Conservation (phyloP, 352 stramenopile genomes). For the Globisporangium spinosum region DNA sequence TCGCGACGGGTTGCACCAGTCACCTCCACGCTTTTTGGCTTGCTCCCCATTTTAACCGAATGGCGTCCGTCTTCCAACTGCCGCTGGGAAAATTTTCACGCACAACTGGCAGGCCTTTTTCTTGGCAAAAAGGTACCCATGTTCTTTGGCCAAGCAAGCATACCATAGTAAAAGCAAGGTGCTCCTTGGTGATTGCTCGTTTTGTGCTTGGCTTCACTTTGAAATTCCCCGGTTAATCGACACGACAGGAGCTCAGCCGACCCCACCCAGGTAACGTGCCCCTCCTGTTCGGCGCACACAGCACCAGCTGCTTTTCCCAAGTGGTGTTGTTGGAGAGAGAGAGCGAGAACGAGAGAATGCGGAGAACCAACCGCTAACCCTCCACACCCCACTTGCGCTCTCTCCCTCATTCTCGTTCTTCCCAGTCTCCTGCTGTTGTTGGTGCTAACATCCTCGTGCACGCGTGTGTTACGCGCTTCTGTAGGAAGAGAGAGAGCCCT, state of each 20-base stretch:
- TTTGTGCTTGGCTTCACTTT: slow-evolving; percentile 5
- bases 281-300: neutral
- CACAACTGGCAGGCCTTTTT: neutral
- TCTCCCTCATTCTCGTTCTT: slow-evolving; percentile 5
- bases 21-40: neutral
- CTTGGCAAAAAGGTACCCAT: slow-evolving; percentile 10
- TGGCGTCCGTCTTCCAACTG: slow-evolving; percentile 1
- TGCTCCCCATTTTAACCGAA: neutral
- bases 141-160: neutral
- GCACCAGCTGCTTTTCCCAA: slow-evolving; percentile 4
- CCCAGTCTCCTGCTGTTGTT: neutral
- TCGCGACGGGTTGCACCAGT: slow-evolving; percentile 7
- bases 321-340: slow-evolving; percentile 2
- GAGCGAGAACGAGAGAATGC: neutral
- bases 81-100: neutral
- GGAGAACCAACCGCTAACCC: slow-evolving; percentile 6
- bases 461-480: slow-evolving; percentile 3
- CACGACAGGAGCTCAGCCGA: neutral
- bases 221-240: neutral
- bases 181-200: neutral
- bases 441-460: slow-evolving; percentile 2
- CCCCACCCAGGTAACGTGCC: neutral
- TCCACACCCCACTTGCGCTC: neutral
- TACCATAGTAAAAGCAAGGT: neutral
- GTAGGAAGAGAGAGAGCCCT: neutral